These are phyloP conservation scores for Globisporangium abappressorium DNA, from an alignment of 352 stramenopile genomes.

Conservation along the genomic window DNA sequence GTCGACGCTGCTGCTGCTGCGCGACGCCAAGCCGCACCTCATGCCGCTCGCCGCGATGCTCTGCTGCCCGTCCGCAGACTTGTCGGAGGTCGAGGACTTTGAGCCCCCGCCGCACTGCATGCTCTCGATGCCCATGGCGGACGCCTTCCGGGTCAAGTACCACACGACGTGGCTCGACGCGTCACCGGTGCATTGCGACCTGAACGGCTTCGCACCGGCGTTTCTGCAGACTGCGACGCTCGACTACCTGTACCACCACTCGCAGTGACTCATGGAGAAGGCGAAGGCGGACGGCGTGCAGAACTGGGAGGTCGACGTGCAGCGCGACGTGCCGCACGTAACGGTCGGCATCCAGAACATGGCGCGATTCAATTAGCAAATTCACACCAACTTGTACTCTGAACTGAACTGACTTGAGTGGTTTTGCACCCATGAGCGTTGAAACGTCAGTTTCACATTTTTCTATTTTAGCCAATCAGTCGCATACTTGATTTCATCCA, in stretches of 20 bases:
- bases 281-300: conserved; percentile 15
- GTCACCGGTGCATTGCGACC: conserved; percentile 24
- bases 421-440: too few relatives aligned
- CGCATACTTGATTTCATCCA: not conserved
- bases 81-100: conserved; percentile 19
- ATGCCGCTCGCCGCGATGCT: conserved; percentile 33
- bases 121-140: conserved; percentile 12
- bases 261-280: conserved; percentile 23
- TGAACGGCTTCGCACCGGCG: conserved; percentile 29
- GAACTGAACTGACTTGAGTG: too few relatives aligned
- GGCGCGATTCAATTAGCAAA: too few relatives aligned
- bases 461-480: not conserved
- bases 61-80: conserved; percentile 27
- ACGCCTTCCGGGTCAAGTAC: conserved; percentile 11
- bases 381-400: too few relatives aligned
- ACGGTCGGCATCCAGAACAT: conserved; percentile 14
- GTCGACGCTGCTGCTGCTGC: conserved; percentile 40
- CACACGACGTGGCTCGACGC: conserved; percentile 15
- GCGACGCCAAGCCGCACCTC: conserved; percentile 15
- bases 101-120: conserved; percentile 20
- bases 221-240: conserved; percentile 32
- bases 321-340: conserved; percentile 55
- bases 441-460: too few relatives aligned
- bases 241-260: conserved; percentile 31
- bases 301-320: conserved; percentile 36